Conservation (phyloP, 2,329 filamentous ascomycete species). For the Elsinoe necatrix region DNA sequence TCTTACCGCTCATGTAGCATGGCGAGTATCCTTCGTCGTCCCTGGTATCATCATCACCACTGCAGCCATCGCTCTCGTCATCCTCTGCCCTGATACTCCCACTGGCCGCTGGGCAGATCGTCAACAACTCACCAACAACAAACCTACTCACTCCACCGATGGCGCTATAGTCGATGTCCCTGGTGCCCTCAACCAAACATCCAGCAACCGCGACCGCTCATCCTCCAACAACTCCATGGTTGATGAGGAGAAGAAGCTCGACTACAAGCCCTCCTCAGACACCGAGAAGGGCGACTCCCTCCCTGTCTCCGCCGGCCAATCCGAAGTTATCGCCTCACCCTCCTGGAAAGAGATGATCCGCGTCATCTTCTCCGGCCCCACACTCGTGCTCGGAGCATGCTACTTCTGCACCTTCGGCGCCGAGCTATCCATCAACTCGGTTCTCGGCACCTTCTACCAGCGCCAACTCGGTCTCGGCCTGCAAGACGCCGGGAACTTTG, state of each 20-base stretch:
- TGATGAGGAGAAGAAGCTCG: constrained; percentile 34
- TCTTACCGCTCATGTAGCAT: constrained; percentile 59
- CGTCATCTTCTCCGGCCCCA: constrained; percentile 54
- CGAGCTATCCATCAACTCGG: constrained; percentile 53
- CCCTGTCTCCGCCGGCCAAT: constrained; percentile 47
- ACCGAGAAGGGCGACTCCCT: constrained; percentile 43
- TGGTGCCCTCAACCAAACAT: constrained; percentile 40
- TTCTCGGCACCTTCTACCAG: constrained; percentile 52
- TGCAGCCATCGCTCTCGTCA: constrained; percentile 59
- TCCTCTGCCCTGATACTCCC: constrained; percentile 73
- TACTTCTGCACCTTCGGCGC: constrained; percentile 56
- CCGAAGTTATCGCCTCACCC: constrained; percentile 56
- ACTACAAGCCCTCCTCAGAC: constrained; percentile 30
- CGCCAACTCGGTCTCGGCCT: constrained; percentile 49
- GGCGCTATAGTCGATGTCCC: constrained; percentile 44
- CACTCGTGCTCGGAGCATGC: constrained; percentile 43
- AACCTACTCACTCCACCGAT: constrained; percentile 33
- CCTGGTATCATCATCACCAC: constrained; percentile 67
- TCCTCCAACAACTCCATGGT: constrained; percentile 26
- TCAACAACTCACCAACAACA: constrained; percentile 48
- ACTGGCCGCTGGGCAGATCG: constrained; percentile 74
- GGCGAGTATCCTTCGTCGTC: constrained; percentile 77
- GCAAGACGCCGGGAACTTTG: constrained; percentile 51
- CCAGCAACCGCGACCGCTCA: constrained; percentile 23
- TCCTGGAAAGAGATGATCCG: constrained; percentile 50